Conservation (phyloP, 164 flowering plant genomes). For the Liriodendron chinense region DNA sequence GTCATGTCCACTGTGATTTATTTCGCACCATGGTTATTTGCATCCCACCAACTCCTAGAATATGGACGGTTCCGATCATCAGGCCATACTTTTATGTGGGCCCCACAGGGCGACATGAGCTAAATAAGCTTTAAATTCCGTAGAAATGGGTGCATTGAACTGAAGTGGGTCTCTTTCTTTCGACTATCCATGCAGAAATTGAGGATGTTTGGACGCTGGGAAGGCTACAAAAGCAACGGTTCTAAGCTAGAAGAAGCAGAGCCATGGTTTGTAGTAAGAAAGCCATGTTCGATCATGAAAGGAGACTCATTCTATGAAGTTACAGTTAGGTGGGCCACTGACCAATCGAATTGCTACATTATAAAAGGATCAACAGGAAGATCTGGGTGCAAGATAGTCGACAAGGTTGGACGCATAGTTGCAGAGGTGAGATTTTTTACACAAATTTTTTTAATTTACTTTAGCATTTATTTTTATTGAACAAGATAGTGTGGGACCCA, state of each 20-base stretch:
- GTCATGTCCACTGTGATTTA: too few species aligned
- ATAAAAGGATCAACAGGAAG: slow-evolving; percentile 14
- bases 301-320: slow-evolving; percentile 16
- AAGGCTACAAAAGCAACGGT: slow-evolving; percentile 19
- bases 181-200: slow-evolving; percentile 16
- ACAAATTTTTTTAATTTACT: too few species aligned
- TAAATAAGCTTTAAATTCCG: too few species aligned
- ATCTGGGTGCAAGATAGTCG: slow-evolving; percentile 26
- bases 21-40: too few species aligned
- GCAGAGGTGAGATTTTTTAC: slow-evolving; percentile 12
- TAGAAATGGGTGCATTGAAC: not conserved
- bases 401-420: slow-evolving; percentile 18
- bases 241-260: slow-evolving; percentile 6
- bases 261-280: slow-evolving; percentile 35
- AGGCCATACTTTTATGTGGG: too few species aligned
- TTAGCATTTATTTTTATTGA: too few species aligned
- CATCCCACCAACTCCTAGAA: too few species aligned
- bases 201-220: slow-evolving; percentile 24
- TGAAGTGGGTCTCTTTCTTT: slow-evolving; percentile 1
- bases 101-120: too few species aligned
- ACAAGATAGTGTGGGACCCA: too few species aligned
- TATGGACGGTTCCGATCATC: too few species aligned
- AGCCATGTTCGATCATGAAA: slow-evolving; percentile 9
- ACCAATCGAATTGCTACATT: slow-evolving; percentile 7
- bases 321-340: slow-evolving; percentile 8